phyloP scores from a whole-genome alignment of 2,329 filamentous ascomycete species.

The Orbilia javanica region DNA sequence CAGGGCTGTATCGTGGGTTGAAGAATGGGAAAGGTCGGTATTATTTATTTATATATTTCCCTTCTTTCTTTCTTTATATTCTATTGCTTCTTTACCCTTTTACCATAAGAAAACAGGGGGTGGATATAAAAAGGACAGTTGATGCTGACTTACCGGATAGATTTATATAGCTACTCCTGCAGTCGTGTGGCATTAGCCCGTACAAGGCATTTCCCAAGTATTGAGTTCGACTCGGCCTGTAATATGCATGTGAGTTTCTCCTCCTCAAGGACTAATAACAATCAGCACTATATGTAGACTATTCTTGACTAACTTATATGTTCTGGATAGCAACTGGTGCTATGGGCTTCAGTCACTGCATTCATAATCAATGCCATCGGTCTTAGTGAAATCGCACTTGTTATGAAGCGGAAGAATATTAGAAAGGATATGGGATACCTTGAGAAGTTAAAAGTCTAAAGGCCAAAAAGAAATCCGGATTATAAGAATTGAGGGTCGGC shows the following conservation, averaged over 20 bases:
- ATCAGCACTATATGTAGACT: too few species aligned
- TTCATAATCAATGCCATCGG: conserved; percentile 30
- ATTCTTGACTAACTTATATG: too few species aligned
- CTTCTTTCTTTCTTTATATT: not conserved
- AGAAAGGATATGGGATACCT: conserved; percentile 40
- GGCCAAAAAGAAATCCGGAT: too few species aligned
- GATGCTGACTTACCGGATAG: conserved; percentile 2
- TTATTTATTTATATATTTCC: not conserved
- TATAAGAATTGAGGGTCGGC: too few species aligned
- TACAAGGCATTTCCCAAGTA: conserved; percentile 47
- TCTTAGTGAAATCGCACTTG: conserved; percentile 20
- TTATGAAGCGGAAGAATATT: conserved; percentile 30
- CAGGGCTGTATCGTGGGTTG: conserved; percentile 34
- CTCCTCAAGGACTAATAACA: not conserved
- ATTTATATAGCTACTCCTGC: conserved; percentile 50
- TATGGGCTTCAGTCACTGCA: conserved; percentile 35
- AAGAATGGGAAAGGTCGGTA: conserved; percentile 34
- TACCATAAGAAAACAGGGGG: too few species aligned
- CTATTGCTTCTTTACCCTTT: too few species aligned
- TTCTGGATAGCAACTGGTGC: conserved; percentile 31
- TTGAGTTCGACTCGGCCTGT: conserved; percentile 47
- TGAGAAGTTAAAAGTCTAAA: conserved; percentile 54
- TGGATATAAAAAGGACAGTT: too few species aligned
- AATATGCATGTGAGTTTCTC: conserved; percentile 40
- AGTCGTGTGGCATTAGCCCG: conserved; percentile 34